Conservation (phyloP, 1,284 basidiomycete species). For the Tilletia indica region DNA sequence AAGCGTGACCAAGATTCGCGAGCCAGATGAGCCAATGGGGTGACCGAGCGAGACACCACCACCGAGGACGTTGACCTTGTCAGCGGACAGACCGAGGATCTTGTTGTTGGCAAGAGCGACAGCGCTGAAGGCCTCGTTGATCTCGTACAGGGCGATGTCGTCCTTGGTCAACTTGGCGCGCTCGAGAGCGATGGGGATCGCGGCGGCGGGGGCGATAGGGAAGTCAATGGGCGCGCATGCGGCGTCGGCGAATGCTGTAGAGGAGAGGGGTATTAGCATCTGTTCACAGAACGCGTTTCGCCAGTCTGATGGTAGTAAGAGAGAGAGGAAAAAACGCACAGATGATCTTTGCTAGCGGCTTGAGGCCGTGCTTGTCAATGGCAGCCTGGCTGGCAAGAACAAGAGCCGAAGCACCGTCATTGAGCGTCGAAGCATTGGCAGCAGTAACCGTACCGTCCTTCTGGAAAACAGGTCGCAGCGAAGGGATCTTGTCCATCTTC, state of each 20-base stretch:
- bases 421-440: slow-evolving; percentile 59
- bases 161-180: slow-evolving; percentile 77
- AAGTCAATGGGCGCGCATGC: slow-evolving; percentile 97
- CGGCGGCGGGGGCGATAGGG: slow-evolving; percentile 88
- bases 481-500: slow-evolving; percentile 57
- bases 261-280: neutral
- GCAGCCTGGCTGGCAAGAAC: slow-evolving; percentile 54
- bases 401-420: slow-evolving; percentile 59
- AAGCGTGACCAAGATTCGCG: slow-evolving; percentile 90
- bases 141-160: slow-evolving; percentile 89
- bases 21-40: slow-evolving; percentile 89
- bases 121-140: slow-evolving; percentile 70
- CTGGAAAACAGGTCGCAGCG: slow-evolving; percentile 57
- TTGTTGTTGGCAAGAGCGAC: slow-evolving; percentile 56
- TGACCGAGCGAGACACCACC: slow-evolving; percentile 57
- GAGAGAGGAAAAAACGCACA: slow-evolving; percentile 36
- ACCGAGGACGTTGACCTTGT: slow-evolving; percentile 90
- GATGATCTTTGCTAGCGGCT: slow-evolving; percentile 58
- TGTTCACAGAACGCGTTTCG: slow-evolving; percentile 3
- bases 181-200: slow-evolving; percentile 83
- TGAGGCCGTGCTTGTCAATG: slow-evolving; percentile 53
- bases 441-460: slow-evolving; percentile 59
- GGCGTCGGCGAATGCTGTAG: slow-evolving; percentile 86
- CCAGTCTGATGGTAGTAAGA: too few species aligned
- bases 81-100: slow-evolving; percentile 63